Base-by-base conservation (phyloP, 306 rosid species). In the Cicer cuneatum region DNA sequence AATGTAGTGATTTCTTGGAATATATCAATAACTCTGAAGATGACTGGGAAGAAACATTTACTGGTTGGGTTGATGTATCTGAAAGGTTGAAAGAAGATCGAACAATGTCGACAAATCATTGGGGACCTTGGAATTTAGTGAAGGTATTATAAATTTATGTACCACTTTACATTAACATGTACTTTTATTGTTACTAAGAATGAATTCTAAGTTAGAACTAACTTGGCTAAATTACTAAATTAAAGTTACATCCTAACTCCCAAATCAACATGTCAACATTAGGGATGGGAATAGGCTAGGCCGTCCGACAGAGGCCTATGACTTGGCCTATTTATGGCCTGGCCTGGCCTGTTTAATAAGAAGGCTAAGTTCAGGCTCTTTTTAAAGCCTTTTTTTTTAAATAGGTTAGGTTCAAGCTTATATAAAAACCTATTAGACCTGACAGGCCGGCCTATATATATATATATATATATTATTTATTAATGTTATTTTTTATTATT, bases 111-210 rank as follows among this genome's bases (percentile, higher is more conserved):
- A 87, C 54, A 71, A 82, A 49, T 78, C 68, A 82, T 73, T 90
- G 97, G 96, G 95, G 87, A 82, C 92, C 91, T 16, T 87, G 87
- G 93, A 89, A 86, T 84, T 64, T 94, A 74, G 87, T 90, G 88
- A 90, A 89, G 99, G 99, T 94, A 89, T 78, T 77, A 61, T 71
- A 58, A 57, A 69, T 77, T 72, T 71, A 81, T 71, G 70, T 67
- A 75, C 64, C 33, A 66, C 40, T 46, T 40, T 74, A 73, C 37
- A 21, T 35, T 71, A 10, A 40, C 46, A 51, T 51, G 51, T 35
- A 48, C 45, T 56, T 43, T 16, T 53, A 33, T 10, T 47, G 24
- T 49, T 42, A 35, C 18, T 10, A 39, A 80, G 72, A 61, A 72
- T 48, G 49, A 72, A 19, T 64, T 51, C 10, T 2, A 41, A 21